Evolutionary conservation across 2,329 filamentous ascomycete genomes (phyloP), one percentile per base, ranked within the genome.

Genomic region (Diaporthe humulicola): DNA sequence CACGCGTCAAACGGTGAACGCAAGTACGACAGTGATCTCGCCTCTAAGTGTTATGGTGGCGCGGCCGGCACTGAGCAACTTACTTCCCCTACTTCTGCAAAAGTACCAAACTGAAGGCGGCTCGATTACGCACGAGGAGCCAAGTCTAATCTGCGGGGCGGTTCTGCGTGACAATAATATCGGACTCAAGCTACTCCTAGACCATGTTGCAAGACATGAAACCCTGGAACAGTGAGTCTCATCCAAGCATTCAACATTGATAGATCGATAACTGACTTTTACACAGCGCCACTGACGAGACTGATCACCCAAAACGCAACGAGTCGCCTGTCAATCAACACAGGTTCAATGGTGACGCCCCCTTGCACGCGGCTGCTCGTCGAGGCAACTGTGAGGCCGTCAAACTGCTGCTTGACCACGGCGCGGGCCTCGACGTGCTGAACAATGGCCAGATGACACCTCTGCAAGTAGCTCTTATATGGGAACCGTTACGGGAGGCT

Each of bases 1-100:
- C 36, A 33, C 50, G 0, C 10, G 7, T 1, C 3, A 17, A 19
- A 25, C 12, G 9, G 6, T 10, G n/a, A 22, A 0, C 1, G 5
- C 17, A 15, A 5, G 25, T 1, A 9, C 17, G 2, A 1, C 0
- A 9, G 12, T 15, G 9, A 0, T 33, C 4, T 70, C 36, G 30
- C 50, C 67, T 5, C 25, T 70, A 1, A 4, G 33, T 2, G 36
- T 36, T 7, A 45, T 57, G 67, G 33, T 70, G 4, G 17, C 1
- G 50, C 36, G 36, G 10, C 36, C 67, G 15, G 1, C 0, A 4
- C 52, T 70, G 4, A 70, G n/a, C 6, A 5, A 42, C 2, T 3
- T 33, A 15, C 66, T 70, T 1, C 50, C 66, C 3, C 6, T 70
- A 2, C 6, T 56, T 4, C 66, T 70, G 1, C n/a, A 42, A 0